Base-by-base conservation (phyloP, 169 alveolate species). In the Cystoisospora suis region DNA sequence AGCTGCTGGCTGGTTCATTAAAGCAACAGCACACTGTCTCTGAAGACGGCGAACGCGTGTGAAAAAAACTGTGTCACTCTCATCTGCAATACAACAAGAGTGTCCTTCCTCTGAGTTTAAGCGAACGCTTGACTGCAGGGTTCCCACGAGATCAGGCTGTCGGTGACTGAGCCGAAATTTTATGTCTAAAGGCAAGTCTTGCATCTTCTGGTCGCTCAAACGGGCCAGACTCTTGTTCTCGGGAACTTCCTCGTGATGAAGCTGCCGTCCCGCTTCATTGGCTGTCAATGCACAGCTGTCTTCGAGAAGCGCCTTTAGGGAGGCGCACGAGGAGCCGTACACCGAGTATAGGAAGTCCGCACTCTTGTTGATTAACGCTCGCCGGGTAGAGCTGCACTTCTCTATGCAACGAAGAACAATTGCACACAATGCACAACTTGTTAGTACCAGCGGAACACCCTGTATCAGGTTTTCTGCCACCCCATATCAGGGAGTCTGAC, bases 291-390 rank as follows among this genome's bases (percentile, higher is more conserved):
- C 7, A 34, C 36, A 6, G 12, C 4, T 17, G 7, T 36, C 83
- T 12, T 17, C 45, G 17, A 0, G 58, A 17, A 72, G 20, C 53
- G 15, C 15, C 56, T 72, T n/a, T 9, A 72, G 53, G 9, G 83
- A n/a, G 34, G 49, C 83, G 45, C 83, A 72, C 56, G 56, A 40
- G 56, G 23, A 38, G 56, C 83, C 83, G 83, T 72, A 72, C 23
- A 72, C 83, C 27, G 83, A 72, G 45, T 38, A 38, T 38, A 72
- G 15, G 53, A 72, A 34, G 56, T 17, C 3, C 12, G 83, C 47
- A 27, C 58, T 38, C 42, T 17, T 15, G n/a, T 53, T 72, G 56
- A 72, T 17, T 3, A 23, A 38, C 12, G n/a, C 20, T 38, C 20
- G 46, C 17, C 42, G 56, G 45, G 6, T 9, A 72, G 53, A 36